phyloP scores from a whole-genome alignment of 1,139 yeast genomes.

The Sugiyamaella sp. region DNA sequence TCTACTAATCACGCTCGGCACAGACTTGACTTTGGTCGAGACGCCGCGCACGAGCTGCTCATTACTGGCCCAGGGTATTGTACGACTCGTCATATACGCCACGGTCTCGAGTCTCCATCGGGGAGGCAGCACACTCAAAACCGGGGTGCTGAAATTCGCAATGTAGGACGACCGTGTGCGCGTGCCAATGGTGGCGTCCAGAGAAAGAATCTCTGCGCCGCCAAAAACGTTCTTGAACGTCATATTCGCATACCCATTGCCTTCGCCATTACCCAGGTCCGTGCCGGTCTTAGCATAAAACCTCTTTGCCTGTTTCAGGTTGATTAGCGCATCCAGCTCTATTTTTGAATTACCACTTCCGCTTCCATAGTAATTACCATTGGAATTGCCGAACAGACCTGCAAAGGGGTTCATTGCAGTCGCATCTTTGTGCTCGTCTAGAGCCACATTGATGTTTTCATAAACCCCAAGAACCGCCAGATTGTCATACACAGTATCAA shows the following conservation, averaged over 20 bases:
- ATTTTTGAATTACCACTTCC: conserved; percentile 16
- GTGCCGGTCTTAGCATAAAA: conserved; percentile 31
- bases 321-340: conserved; percentile 27
- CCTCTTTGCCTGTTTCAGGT: conserved; percentile 25
- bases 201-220: conserved; percentile 31
- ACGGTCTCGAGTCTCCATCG: conserved; percentile 58
- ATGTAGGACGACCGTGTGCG: conserved; percentile 69
- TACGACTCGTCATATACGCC: conserved; percentile 60
- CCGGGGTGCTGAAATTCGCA: conserved; percentile 61
- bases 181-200: conserved; percentile 45
- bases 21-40: conserved; percentile 51
- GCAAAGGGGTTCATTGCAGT: conserved; percentile 17
- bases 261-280: conserved; percentile 43
- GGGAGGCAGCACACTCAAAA: conserved; percentile 46
- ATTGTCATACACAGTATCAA: conserved; percentile 27
- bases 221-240: conserved; percentile 32
- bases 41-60: conserved; percentile 61
- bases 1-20: background rate
- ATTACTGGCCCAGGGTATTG: conserved; percentile 68
- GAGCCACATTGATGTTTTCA: conserved; percentile 25
- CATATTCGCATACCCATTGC: conserved; percentile 67
- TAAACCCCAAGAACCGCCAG: conserved; percentile 29
- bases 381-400: conserved; percentile 17
- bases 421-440: conserved; percentile 13
- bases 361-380: background rate